Base-by-base conservation (phyloP, 164 flowering plant genomes). In the Cinnamomum micranthum region DNA sequence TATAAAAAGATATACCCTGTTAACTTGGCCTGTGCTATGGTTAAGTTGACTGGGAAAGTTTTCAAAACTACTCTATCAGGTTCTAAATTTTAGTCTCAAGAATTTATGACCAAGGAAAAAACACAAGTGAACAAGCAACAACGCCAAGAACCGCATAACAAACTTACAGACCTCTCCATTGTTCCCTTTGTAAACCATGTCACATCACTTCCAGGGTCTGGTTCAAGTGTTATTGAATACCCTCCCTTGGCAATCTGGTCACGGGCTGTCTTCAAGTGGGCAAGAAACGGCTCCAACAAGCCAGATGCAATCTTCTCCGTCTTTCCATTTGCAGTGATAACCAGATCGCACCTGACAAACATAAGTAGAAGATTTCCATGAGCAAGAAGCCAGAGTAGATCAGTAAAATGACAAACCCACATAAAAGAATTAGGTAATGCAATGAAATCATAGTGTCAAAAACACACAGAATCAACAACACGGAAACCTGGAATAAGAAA, bases 171-270 rank as follows among this genome's bases (percentile, higher is more conserved):
- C 98, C 99, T 95, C 81, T 93, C 97, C 58, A 95, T 79, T 23
- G 93, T 92, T 71, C 86, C 91, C 87, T 91, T 95, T 19, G 98
- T 92, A 83, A 95, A 93, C 99, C 99, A 95, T 52, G 87, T 15
- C 0, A 86, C 80, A 76, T 91, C 89, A 76, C 72, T 77, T 31
- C 68, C 82, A 62, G 81, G 71, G 73, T 79, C 83, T 13, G 92
- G 95, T 81, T 90, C 88, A 69, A 93, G 92, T 67, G 75, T 78
- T 75, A 95, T 88, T 4, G 98, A 92, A 79, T 95, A 95, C 55
- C 99, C 99, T 13, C 99, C 99, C 80, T 88, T 88, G 63, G 85
- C 90, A 83, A 92, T 86, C 83, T 95, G 97, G 27, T 93, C 98
- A 77, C 87, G 95, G 10, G 97, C 98, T 77, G 90, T 76, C 85